Base-by-base conservation (phyloP, 2,329 filamentous ascomycete genomes). In the Fusarium brevicatenulatum region DNA sequence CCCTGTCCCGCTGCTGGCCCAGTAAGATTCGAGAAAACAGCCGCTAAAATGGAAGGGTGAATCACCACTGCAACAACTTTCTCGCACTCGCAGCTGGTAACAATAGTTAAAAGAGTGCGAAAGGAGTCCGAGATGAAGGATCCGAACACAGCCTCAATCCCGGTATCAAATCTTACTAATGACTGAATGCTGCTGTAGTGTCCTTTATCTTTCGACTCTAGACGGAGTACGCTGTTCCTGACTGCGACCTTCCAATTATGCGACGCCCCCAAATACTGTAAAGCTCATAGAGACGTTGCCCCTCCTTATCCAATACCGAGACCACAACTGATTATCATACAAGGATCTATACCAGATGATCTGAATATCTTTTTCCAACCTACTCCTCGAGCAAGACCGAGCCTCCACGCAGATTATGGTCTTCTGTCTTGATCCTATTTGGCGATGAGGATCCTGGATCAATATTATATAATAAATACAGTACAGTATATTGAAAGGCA, bases 341-440 rank as follows among this genome's bases (percentile, higher is more conserved):
- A 13, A 46, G 23, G 43, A 19, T 21, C 8, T 13, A 28, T 28
- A 18, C 9, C 8, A 32, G 11, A 49, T 9, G 4, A 4, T 3
- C 13, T 15, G 7, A 30, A 34, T 23, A 23, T 19, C 21, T 5
- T 34, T 32, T 50, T 23, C 47, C 11, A 25, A 9, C 11, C 12
- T 25, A 18, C 18, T 16, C 15, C 23, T n/a, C 16, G 3, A 15
- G 25, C 7, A 23, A 19, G 30, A 34, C 5, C 8, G 16, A 50
- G 21, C 10, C 5, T 13, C 47, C 11, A 23, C n/a, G 3, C 5
- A 12, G 7, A 8, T 28, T 10, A 9, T 28, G 5, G 12, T 1
- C 19, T 7, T 19, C 12, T 28, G 8, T 10, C 12, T 15, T 47
- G 8, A 28, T 21, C 11, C 12, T 28, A 21, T 47, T 11, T n/a